A percentile compares a stretch with the other conserved stretches of the same genome.
Evolutionary conservation across 1,284 basidiomycete species (phyloP).

Genomic region (Austropuccinia psidii): DNA sequence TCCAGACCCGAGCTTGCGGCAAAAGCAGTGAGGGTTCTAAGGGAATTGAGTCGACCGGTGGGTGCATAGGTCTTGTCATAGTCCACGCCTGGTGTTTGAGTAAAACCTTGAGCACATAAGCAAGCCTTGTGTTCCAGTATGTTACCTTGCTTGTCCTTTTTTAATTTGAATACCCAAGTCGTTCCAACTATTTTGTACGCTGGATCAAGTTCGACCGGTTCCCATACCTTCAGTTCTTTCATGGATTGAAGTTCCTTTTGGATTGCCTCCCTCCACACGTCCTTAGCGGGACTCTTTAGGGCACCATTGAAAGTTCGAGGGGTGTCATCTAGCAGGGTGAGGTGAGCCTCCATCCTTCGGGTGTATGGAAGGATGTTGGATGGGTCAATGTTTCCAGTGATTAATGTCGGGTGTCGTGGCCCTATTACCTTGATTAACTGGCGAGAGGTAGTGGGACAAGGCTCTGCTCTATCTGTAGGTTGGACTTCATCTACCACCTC

Average conservation of each 20-base stretch:
- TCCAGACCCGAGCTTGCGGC: neutral
- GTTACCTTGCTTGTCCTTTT: neutral
- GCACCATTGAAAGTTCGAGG: too few species aligned
- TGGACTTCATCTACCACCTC: too few species aligned
- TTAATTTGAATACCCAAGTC: conserved; percentile 1
- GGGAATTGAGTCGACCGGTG: neutral
- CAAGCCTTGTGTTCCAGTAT: neutral
- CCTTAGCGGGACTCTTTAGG: too few species aligned
- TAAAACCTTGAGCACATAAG: neutral
- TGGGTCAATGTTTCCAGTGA: too few species aligned
- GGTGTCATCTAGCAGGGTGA: too few species aligned
- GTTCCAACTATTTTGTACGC: neutral
- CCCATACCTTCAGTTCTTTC: neutral
- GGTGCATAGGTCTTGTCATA: neutral
- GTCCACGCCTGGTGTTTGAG: neutral
- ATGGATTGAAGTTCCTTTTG: neutral
- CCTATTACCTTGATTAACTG: too few species aligned
- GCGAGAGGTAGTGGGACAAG: too few species aligned
- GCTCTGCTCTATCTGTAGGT: too few species aligned
- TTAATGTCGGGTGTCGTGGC: too few species aligned
- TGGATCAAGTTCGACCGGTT: neutral
- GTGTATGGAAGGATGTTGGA: too few species aligned
- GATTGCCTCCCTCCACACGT: neutral
- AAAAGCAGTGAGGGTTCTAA: neutral
- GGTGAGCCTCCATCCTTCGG: too few species aligned